Percentiles rank a stretch among this genome's conserved stretches.
Conservation (phyloP, 2,329 filamentous ascomycete genomes). For the Sarocladium strictum region DNA sequence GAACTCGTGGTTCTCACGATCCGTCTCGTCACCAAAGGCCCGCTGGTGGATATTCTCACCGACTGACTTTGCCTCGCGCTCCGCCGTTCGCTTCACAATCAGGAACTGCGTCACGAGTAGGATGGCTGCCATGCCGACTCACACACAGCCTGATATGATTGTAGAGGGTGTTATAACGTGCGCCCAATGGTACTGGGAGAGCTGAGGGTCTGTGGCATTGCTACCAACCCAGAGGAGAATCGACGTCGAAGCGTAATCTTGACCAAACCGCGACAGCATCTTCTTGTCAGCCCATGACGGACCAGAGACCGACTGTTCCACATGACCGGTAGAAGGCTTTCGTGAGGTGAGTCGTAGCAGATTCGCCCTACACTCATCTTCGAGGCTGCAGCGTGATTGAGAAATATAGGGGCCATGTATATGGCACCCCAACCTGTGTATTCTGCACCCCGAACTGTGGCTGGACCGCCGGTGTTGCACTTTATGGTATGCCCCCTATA, state of each 20-base stretch:
- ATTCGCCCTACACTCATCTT: too few relatives aligned
- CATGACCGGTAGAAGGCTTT: neutral
- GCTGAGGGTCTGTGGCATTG: neutral
- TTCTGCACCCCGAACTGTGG: too few relatives aligned
- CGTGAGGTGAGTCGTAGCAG: neutral
- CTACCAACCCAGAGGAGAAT: neutral
- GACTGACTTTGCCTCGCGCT: neutral
- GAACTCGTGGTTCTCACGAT: constrained; percentile 10
- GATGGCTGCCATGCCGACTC: neutral
- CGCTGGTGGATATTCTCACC: neutral
- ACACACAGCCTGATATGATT: neutral
- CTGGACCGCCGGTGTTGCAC: too few relatives aligned
- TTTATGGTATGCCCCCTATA: too few relatives aligned
- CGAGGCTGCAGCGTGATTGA: too few relatives aligned
- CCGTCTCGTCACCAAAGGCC: neutral
- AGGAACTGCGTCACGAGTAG: neutral
- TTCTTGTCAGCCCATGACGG: constrained; percentile 14
- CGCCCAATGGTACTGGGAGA: neutral
- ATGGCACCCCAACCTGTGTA: too few relatives aligned
- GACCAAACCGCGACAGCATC: constrained; percentile 5
- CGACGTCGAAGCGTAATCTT: neutral
- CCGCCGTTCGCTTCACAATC: neutral
- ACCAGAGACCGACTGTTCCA: constrained; percentile 13
- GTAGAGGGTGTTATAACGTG: neutral
- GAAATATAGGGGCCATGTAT: too few relatives aligned